These are phyloP conservation scores for Suaeda aralocaspica DNA, from an alignment of 148 eudicot species.

Conservation along the genomic window DNA sequence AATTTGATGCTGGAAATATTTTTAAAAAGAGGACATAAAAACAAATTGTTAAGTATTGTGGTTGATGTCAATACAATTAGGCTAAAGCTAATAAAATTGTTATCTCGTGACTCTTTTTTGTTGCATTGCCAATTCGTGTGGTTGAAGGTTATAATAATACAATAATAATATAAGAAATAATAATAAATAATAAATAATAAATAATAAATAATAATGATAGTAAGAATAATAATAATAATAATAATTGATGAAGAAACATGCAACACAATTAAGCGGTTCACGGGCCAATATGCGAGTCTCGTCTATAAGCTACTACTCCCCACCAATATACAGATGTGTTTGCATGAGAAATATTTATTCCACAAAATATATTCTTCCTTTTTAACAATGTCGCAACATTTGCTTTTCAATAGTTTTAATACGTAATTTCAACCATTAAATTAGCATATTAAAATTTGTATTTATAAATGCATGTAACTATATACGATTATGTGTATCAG, in stretches of 20 bases:
- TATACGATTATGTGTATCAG: no score
- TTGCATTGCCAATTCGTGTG: slow-evolving; percentile 51
- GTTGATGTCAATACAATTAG: slow-evolving; percentile 21
- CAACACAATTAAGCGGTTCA: slow-evolving; percentile 19
- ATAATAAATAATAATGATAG: no score
- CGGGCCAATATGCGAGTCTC: slow-evolving; percentile 22
- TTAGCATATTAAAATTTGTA: no score
- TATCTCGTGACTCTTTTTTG: slow-evolving; percentile 66
- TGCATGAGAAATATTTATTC: no score
- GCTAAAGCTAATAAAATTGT: slow-evolving; percentile 8
- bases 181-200: background rate
- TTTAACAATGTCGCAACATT: no score
- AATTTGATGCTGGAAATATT: background rate
- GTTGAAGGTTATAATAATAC: background rate
- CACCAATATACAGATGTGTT: no score
- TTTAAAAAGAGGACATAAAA: background rate
- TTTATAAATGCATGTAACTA: no score
- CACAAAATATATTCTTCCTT: no score
- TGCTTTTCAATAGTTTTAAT: no score
- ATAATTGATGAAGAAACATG: background rate
- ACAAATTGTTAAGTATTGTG: slow-evolving; percentile 18
- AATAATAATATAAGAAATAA: background rate
- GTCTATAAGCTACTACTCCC: no score
- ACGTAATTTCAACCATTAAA: no score
- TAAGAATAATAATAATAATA: background rate